Conservation (phyloP, 495 filamentous ascomycete genomes). For the Tetracladium marchalianum region DNA sequence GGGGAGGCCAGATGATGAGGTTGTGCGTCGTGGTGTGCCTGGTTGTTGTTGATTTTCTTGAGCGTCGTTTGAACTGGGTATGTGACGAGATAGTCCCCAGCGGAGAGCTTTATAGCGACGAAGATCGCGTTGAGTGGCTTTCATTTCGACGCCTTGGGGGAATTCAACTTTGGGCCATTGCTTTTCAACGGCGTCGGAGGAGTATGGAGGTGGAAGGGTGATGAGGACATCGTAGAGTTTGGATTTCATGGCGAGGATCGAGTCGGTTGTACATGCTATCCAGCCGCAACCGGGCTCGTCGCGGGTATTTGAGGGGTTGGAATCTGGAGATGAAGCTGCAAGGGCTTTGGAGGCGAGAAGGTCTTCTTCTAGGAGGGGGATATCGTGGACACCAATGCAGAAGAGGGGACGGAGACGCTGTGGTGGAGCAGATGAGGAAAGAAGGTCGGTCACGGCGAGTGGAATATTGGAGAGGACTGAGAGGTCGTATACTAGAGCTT, state of each 20-base stretch:
- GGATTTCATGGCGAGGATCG: constrained; percentile 73
- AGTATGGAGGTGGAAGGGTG: constrained; percentile 59
- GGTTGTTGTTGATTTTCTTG: constrained; percentile 14
- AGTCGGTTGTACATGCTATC: constrained; percentile 94
- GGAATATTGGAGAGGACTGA: constrained; percentile 80
- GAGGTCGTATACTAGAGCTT: constrained; percentile 69
- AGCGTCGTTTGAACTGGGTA: neutral
- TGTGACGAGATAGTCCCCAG: constrained; percentile 45
- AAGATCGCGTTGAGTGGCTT: constrained; percentile 84
- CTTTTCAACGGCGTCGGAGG: constrained; percentile 43
- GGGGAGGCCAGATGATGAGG: constrained; percentile 29
- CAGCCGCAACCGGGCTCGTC: constrained; percentile 56
- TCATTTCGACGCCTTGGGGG: constrained; percentile 51
- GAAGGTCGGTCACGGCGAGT: constrained; percentile 49
- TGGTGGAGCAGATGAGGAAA: constrained; percentile 48
- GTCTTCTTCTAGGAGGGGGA: constrained; percentile 59
- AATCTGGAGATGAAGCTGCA: constrained; percentile 9
- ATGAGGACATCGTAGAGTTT: constrained; percentile 82
- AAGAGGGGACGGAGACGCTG: constrained; percentile 77
- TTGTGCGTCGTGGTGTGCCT: constrained; percentile 23
- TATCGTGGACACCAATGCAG: constrained; percentile 85
- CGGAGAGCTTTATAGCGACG: constrained; percentile 68
- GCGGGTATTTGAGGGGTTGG: constrained; percentile 8
- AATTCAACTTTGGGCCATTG: constrained; percentile 68
- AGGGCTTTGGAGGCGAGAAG: constrained; percentile 27